phyloP scores from a whole-genome alignment of 306 rosid species.

The Sophora flavescens region DNA sequence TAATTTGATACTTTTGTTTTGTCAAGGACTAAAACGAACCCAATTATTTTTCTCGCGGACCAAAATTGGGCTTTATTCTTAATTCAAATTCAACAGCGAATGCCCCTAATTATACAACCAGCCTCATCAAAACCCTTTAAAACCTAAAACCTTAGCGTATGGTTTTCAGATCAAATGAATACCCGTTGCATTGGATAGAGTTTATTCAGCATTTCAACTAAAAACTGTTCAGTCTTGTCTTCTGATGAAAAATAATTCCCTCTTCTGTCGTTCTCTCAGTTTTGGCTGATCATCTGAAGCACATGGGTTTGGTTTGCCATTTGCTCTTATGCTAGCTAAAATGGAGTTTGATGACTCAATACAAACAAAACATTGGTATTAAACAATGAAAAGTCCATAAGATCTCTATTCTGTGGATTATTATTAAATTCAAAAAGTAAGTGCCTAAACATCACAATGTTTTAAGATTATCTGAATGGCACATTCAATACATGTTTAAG shows the following conservation, averaged over 20 bases:
- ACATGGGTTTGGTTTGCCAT: slow-evolving; percentile 22
- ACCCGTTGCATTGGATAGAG: no score
- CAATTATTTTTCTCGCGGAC: no score
- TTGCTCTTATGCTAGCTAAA: background rate
- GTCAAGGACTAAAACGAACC: no score
- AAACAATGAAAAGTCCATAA: background rate
- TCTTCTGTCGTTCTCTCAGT: background rate
- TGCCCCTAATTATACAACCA: no score
- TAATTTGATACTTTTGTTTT: no score
- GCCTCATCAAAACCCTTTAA: no score
- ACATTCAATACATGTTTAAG: background rate
- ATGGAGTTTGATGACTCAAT: background rate
- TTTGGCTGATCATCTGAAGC: slow-evolving; percentile 5
- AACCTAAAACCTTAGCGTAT: no score
- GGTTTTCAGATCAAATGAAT: no score
- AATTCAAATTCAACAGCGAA: no score
- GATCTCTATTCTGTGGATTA: background rate
- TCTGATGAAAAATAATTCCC: background rate
- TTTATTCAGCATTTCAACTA: no score
- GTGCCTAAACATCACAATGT: background rate
- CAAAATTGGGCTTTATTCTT: no score
- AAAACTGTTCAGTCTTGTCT: no score
- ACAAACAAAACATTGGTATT: background rate
- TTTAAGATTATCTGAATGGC: background rate
- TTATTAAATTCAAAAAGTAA: background rate